Percentiles rank a stretch among this genome's conserved stretches.
These are phyloP conservation scores for Cercospora zeae-maydis DNA, from an alignment of 2,329 filamentous ascomycete species.

Conservation along the genomic window DNA sequence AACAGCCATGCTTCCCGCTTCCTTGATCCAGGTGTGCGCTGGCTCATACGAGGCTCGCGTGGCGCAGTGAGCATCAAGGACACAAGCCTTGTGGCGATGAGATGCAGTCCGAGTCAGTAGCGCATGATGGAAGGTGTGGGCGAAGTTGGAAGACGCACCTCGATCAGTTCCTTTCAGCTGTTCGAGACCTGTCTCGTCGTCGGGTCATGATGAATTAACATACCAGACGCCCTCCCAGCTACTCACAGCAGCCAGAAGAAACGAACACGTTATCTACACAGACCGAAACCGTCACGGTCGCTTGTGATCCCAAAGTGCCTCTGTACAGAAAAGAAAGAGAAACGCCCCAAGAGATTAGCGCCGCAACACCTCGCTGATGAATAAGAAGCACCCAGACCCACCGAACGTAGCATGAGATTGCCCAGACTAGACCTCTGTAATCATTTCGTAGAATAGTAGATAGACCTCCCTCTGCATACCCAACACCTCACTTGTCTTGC, in stretches of 20 bases:
- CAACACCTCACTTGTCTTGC: conserved; percentile 85
- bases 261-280: neutral
- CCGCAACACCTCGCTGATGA: conserved; percentile 5
- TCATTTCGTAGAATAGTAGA: conserved; percentile 89
- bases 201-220: no score
- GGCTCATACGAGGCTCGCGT: neutral
- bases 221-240: no score
- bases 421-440: conserved; percentile 35
- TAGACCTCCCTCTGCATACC: conserved; percentile 96
- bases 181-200: no score
- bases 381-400: neutral
- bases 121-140: neutral
- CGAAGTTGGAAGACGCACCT: neutral
- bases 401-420: neutral
- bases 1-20: neutral
- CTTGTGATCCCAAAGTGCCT: neutral
- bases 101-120: neutral
- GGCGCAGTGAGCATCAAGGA: neutral
- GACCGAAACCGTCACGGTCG: neutral
- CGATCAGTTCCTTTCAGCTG: no score
- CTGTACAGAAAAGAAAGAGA: neutral
- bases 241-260: neutral
- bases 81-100: neutral
- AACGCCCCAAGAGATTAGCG: neutral
- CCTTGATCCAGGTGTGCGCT: neutral